Conservation (phyloP, 192 early-diverging fungal genomes). For the Lobosporangium transversale region DNA sequence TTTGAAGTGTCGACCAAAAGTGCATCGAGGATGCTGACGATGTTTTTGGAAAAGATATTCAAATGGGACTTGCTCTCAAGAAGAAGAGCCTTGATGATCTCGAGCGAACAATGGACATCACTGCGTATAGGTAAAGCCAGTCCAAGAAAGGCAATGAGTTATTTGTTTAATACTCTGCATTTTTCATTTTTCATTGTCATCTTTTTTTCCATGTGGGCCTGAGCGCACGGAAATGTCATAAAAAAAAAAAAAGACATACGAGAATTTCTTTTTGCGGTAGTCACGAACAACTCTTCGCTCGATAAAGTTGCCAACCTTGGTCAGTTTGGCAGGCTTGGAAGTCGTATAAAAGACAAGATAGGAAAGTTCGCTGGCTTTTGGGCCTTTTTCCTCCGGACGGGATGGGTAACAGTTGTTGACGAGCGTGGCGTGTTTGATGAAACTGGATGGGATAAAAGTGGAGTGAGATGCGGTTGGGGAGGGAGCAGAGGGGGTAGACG, state of each 20-base stretch:
- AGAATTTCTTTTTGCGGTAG: conserved; percentile 62
- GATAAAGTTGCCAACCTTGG: conserved; percentile 88
- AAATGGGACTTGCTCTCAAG: conserved; percentile 76
- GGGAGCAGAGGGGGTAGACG: conserved; percentile 32
- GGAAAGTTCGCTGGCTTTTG: conserved; percentile 84
- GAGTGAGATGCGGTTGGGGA: conserved; percentile 43
- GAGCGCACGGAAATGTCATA: no score
- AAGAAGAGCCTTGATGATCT: conserved; percentile 80
- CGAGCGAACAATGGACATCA: conserved; percentile 73
- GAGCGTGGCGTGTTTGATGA: conserved; percentile 80
- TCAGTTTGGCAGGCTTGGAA: conserved; percentile 87
- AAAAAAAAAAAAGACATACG: no score
- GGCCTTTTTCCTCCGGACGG: conserved; percentile 70
- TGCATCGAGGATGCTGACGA: conserved; percentile 74
- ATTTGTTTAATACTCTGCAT: no score
- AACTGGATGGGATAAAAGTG: conserved; percentile 58
- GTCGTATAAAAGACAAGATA: conserved; percentile 90
- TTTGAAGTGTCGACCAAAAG: conserved; percentile 45
- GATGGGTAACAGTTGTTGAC: conserved; percentile 80
- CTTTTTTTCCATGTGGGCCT: background rate
- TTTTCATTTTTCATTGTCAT: no score
- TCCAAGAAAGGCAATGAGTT: background rate
- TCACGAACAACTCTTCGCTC: conserved; percentile 77
- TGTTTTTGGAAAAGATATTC: conserved; percentile 83
- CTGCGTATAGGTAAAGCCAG: conserved; percentile 21